Conservation (phyloP, 169 alveolate species). For the Cryptosporidium ryanae region DNA sequence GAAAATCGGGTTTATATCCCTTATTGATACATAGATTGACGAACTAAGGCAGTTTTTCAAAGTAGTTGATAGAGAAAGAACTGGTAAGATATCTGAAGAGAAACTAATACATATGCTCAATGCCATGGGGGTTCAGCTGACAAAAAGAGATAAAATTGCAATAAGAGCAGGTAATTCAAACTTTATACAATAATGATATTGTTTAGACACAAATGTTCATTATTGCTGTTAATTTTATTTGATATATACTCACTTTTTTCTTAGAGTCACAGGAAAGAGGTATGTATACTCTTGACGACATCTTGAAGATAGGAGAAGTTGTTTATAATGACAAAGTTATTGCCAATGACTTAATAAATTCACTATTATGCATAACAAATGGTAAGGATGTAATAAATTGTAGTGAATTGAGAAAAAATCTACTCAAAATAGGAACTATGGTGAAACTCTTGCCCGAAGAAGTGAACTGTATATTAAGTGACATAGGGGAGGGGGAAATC, state of each 20-base stretch:
- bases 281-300: constrained; percentile 23
- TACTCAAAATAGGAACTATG: constrained; percentile 24
- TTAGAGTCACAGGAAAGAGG: constrained; percentile 62
- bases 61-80: constrained; percentile 56
- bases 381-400: constrained; percentile 55
- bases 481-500: constrained; percentile 43
- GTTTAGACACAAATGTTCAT: not conserved
- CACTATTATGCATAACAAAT: constrained; percentile 29
- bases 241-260: not conserved
- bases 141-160: constrained; percentile 54
- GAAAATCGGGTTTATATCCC: not conserved
- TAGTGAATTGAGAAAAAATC: constrained; percentile 8
- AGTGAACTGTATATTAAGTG: constrained; percentile 57
- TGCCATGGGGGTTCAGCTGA: constrained; percentile 65
- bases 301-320: constrained; percentile 58
- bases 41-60: constrained; percentile 45
- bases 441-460: constrained; percentile 48
- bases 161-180: constrained; percentile 58
- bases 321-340: constrained; percentile 56
- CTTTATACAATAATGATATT: not conserved
- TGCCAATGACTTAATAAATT: constrained; percentile 30
- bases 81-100: constrained; percentile 45
- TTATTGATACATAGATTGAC: constrained; percentile 5
- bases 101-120: constrained; percentile 58
- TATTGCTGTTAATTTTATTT: not conserved